Percentiles rank a stretch among this genome's conserved stretches.
These are phyloP conservation scores for Neospermospora avenae DNA, from an alignment of 2,329 filamentous ascomycete species.

Conservation along the genomic window DNA sequence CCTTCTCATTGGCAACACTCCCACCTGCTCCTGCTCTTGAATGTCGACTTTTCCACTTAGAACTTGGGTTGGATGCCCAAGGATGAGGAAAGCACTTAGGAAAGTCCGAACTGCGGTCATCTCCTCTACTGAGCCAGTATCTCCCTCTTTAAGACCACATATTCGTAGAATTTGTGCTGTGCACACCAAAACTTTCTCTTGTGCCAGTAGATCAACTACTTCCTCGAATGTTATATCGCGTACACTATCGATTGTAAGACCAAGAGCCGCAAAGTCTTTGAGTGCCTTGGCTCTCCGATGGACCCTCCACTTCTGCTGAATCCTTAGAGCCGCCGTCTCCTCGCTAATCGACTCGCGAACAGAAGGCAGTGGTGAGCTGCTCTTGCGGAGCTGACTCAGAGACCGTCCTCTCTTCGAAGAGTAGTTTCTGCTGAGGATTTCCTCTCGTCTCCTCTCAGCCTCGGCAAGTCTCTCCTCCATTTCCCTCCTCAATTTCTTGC, in stretches of 20 bases:
- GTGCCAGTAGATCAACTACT: slow-evolving; percentile 65
- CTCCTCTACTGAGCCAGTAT: slow-evolving; percentile 59
- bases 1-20: slow-evolving; percentile 44
- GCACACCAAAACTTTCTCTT: slow-evolving; percentile 61
- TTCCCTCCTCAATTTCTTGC: slow-evolving; percentile 64
- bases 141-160: slow-evolving; percentile 66
- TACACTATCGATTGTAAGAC: slow-evolving; percentile 68
- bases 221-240: slow-evolving; percentile 69
- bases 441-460: slow-evolving; percentile 67
- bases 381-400: slow-evolving; percentile 52
- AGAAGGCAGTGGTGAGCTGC: slow-evolving; percentile 47
- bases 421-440: slow-evolving; percentile 54
- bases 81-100: slow-evolving; percentile 74
- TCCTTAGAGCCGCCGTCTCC: slow-evolving; percentile 59
- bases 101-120: slow-evolving; percentile 73
- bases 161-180: slow-evolving; percentile 67
- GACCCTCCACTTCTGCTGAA: slow-evolving; percentile 70
- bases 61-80: slow-evolving; percentile 75
- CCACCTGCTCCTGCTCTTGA: slow-evolving; percentile 55
- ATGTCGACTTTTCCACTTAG: slow-evolving; percentile 67
- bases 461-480: slow-evolving; percentile 80
- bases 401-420: slow-evolving; percentile 50
- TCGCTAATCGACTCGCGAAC: slow-evolving; percentile 48
- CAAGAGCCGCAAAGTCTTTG: slow-evolving; percentile 62
- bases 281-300: slow-evolving; percentile 56